Base-by-base conservation (phyloP, 148 eudicot genomes). In the Vaccinium macrocarpon region DNA sequence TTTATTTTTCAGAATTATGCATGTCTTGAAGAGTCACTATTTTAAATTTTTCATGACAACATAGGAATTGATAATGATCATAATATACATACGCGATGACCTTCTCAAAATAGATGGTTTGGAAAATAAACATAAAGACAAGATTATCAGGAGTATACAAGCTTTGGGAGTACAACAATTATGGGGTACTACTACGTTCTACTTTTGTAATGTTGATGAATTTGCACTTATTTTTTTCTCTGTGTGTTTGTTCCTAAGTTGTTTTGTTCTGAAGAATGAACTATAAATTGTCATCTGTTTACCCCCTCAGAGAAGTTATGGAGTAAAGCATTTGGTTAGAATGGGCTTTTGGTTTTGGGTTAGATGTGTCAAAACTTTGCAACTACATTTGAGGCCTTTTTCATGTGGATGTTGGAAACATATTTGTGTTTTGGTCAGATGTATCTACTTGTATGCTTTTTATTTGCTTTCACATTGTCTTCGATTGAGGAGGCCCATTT, bases 91-190 rank as follows among this genome's bases (percentile, higher is more conserved):
- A 1, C 32, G 1, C 32, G 1, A 1, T 32, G 32, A 32, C 32
- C 32, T 32, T 32, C 32, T 32, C 32, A 32, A 32, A 32, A 32
- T 32, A 32, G 32, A 32, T 1, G 32, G 32, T 32, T 32, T 32
- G 1, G 32, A 32, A 32, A 32, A 32, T 32, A 32, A 32, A 32
- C 32, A 32, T 32, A 32, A 32, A 32, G 32, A 32, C 32, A 32
- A 32, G 1, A 32, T 32, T 32, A 32, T 32, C 32, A 32, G 32
- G 98, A 29, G 90, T 95, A 84, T 91, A 86, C 77, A 91, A 88
- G 89, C 89, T 95, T 10, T 95, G 96, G 96, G 97, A 92, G 61
- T 25, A 79, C 70, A 90, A 91, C 91, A 95, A 95, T 85, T 83
- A 86, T 82, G 98, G 98, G 97, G 98, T 95, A 93, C 48, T 4